Percentiles rank a stretch among this genome's conserved stretches.
These are phyloP conservation scores for Trametes cinnabarina DNA, from an alignment of 768 basidiomycete species.

Conservation along the genomic window DNA sequence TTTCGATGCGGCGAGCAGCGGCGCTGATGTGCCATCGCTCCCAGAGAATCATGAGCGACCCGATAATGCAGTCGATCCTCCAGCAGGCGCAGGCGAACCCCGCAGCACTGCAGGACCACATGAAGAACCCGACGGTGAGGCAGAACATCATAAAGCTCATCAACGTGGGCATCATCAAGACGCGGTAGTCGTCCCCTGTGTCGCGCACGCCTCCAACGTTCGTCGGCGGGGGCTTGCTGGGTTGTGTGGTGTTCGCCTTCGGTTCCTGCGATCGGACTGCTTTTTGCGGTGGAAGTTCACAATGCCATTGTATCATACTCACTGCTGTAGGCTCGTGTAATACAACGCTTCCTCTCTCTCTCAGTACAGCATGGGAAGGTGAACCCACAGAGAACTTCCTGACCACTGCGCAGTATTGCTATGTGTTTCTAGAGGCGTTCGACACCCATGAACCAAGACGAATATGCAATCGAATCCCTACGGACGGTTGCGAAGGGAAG, in stretches of 20 bases:
- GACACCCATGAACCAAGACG: too few relatives aligned
- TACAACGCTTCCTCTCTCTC: background rate
- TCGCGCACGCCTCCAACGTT: background rate
- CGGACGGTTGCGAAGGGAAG: too few relatives aligned
- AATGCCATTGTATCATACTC: conserved; percentile 17
- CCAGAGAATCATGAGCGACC: conserved; percentile 83
- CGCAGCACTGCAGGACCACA: conserved; percentile 86
- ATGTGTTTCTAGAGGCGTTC: too few relatives aligned
- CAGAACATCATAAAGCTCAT: conserved; percentile 86
- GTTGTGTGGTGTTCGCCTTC: conserved; percentile 1
- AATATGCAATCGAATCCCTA: too few relatives aligned
- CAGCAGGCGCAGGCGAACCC: conserved; percentile 93
- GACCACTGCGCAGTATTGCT: too few relatives aligned
- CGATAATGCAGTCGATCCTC: conserved; percentile 91
- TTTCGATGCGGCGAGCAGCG: background rate
- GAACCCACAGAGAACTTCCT: too few relatives aligned
- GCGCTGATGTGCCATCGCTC: background rate
- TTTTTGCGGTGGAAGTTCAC: conserved; percentile 9
- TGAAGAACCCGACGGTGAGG: conserved; percentile 85
- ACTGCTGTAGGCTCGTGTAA: conserved; percentile 16
- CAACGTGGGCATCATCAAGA: conserved; percentile 91
- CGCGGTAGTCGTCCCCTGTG: conserved; percentile 58
- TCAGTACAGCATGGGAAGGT: too few relatives aligned
- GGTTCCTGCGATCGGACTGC: conserved; percentile 8
- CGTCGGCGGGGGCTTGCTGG: background rate